A percentile compares a stretch with the other conserved stretches of the same genome.
Conservation (phyloP, 495 filamentous ascomycete species). For the Chaetomium fimeti region DNA sequence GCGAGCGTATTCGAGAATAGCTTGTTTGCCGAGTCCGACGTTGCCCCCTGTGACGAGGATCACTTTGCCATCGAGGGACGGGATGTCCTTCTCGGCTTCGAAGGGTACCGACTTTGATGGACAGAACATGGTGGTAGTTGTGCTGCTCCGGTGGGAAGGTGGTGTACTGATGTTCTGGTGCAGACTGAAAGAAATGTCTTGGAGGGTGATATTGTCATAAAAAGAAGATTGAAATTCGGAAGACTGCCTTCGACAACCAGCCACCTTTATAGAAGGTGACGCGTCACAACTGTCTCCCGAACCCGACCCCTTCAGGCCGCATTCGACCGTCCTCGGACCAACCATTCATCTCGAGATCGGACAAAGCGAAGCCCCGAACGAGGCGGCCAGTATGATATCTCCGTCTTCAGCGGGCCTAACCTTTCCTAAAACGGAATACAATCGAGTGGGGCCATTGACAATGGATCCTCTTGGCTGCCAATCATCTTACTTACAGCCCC, state of each 20-base stretch:
- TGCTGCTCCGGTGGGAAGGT: neutral
- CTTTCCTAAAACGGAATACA: slow-evolving; percentile 13
- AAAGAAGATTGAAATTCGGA: no score
- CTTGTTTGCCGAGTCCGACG: slow-evolving; percentile 64
- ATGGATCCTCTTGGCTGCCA: neutral
- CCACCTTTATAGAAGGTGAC: no score
- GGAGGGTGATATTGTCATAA: no score
- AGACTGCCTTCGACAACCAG: no score
- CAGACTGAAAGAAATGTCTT: no score
- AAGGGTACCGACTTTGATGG: neutral
- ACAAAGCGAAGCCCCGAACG: neutral
- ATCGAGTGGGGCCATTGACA: slow-evolving; percentile 6
- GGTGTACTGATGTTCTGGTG: no score
- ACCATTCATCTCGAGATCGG: neutral
- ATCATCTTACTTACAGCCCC: no score
- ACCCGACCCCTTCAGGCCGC: no score
- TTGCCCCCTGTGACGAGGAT: slow-evolving; percentile 65
- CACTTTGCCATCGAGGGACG: slow-evolving; percentile 55
- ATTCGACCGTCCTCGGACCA: no score
- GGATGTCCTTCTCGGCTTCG: slow-evolving; percentile 55
- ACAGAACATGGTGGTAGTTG: slow-evolving; percentile 11
- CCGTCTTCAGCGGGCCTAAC: neutral
- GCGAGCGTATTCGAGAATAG: slow-evolving; percentile 59
- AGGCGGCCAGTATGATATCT: neutral
- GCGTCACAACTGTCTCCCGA: no score